Percentiles rank a stretch among this genome's conserved stretches.
phyloP scores from a whole-genome alignment of 768 basidiomycete species.

The Lepiota venenata region DNA sequence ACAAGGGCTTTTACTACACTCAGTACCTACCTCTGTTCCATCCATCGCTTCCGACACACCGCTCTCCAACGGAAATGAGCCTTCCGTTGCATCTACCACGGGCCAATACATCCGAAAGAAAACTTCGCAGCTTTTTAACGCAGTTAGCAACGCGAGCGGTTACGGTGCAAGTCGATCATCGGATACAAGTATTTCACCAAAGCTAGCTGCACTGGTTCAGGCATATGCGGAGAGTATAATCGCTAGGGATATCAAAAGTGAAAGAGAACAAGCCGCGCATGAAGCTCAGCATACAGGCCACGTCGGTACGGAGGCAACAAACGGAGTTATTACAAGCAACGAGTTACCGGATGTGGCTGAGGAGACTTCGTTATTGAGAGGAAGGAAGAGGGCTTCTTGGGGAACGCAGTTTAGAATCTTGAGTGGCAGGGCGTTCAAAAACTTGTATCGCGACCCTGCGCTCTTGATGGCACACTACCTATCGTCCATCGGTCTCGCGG shows the following conservation, averaged over 20 bases:
- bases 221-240: slow-evolving; percentile 69
- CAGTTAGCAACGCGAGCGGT: slow-evolving; percentile 32
- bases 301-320: slow-evolving; percentile 14
- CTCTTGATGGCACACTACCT: slow-evolving; percentile 89
- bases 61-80: slow-evolving; percentile 38
- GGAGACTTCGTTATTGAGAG: slow-evolving; percentile 66
- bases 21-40: slow-evolving; percentile 34
- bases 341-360: slow-evolving; percentile 64
- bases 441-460: slow-evolving; percentile 92
- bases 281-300: slow-evolving; percentile 25
- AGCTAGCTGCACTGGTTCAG: slow-evolving; percentile 68
- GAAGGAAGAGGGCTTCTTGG: slow-evolving; percentile 80
- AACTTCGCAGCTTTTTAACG: slow-evolving; percentile 70
- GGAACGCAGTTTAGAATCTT: slow-evolving; percentile 90
- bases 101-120: slow-evolving; percentile 61
- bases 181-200: slow-evolving; percentile 43
- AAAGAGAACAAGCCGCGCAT: slow-evolving; percentile 34
- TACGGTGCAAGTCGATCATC: slow-evolving; percentile 18
- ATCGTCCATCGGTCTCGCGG: slow-evolving; percentile 77
- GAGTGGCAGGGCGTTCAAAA: slow-evolving; percentile 97
- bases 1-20: slow-evolving; percentile 37
- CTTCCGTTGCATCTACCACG: slow-evolving; percentile 40
- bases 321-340: slow-evolving; percentile 19
- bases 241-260: slow-evolving; percentile 54
- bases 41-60: slow-evolving; percentile 31